A percentile compares a stretch with the other conserved stretches of the same genome.
These are phyloP conservation scores for Purshia tridentata DNA, from an alignment of 306 rosid species.

Conservation along the genomic window DNA sequence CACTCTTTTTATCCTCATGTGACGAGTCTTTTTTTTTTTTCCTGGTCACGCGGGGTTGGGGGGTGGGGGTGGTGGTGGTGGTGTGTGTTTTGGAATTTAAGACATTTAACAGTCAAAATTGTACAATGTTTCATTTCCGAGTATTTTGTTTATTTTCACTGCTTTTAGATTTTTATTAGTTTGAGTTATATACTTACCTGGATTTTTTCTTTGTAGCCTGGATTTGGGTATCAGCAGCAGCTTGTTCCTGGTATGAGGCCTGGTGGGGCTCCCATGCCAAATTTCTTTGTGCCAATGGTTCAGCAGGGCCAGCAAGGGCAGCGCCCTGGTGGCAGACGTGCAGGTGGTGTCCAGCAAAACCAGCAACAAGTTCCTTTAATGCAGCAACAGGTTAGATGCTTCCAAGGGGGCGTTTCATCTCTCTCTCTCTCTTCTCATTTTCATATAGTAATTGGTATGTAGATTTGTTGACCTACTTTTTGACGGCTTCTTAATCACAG, in stretches of 20 bases:
- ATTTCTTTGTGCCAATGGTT: constrained; percentile 95
- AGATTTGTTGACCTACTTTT: constrained; percentile 10
- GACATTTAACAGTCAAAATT: not conserved
- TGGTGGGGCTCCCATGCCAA: constrained; percentile 93
- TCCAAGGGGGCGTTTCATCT: not conserved
- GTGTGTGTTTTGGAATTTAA: too few relatives aligned
- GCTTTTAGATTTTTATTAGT: not conserved
- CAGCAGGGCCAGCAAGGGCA: constrained; percentile 96
- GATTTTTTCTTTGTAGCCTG: constrained; percentile 57
- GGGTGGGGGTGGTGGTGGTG: too few relatives aligned
- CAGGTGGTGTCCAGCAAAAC: constrained; percentile 71
- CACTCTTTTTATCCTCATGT: not conserved
- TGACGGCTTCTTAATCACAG: constrained; percentile 40
- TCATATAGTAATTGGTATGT: not conserved
- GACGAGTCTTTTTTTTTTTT: not conserved
- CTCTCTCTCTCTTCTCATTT: constrained; percentile 2
- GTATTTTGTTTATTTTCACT: not conserved
- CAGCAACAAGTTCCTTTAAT: constrained; percentile 90
- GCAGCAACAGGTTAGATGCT: constrained; percentile 76
- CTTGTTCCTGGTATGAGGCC: constrained; percentile 99
- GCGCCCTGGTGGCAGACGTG: constrained; percentile 96
- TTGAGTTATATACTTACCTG: not conserved
- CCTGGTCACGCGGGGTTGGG: too few relatives aligned
- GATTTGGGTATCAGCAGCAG: constrained; percentile 97
- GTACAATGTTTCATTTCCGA: not conserved